phyloP scores from a whole-genome alignment of 2,329 filamentous ascomycete species.

The Paecilomyces sp. region DNA sequence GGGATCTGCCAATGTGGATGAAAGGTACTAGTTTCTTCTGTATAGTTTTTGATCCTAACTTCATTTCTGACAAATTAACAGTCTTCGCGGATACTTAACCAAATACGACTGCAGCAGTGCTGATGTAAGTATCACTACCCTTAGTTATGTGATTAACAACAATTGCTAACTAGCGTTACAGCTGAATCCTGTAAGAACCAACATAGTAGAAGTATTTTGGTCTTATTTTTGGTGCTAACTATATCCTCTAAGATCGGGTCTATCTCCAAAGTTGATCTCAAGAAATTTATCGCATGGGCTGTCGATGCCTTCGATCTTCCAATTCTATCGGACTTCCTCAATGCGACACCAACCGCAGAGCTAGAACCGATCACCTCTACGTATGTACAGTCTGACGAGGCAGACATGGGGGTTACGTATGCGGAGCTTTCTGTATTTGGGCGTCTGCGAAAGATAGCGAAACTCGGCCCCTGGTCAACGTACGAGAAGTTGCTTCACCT shows the following conservation, averaged over 20 bases:
- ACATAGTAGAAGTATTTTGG: not conserved
- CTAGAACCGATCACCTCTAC: conserved; percentile 58
- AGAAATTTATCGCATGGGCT: conserved; percentile 64
- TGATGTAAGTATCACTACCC: conserved; percentile 46
- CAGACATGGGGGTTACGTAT: conserved; percentile 49
- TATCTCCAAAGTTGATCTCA: conserved; percentile 62
- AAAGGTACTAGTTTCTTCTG: conserved; percentile 25
- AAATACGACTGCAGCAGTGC: conserved; percentile 59
- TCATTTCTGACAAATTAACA: conserved; percentile 34
- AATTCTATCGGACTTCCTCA: conserved; percentile 59
- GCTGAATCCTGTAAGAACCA: conserved; percentile 20
- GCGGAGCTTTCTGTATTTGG: conserved; percentile 49
- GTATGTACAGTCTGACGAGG: conserved; percentile 54
- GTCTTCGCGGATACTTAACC: conserved; percentile 52
- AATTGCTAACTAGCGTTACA: conserved; percentile 1
- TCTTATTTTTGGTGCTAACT: not conserved
- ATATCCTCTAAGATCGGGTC: conserved; percentile 25
- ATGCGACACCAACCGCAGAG: conserved; percentile 56
- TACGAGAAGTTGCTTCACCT: conserved; percentile 47
- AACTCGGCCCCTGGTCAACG: conserved; percentile 49
- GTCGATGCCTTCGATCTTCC: conserved; percentile 53
- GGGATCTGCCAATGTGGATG: conserved; percentile 61
- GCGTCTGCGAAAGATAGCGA: conserved; percentile 47
- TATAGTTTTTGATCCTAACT: conserved; percentile 2
- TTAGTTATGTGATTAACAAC: conserved; percentile 38